These are phyloP conservation scores for Sphagnurus paluster DNA, from an alignment of 1,284 basidiomycete genomes.

Conservation along the genomic window DNA sequence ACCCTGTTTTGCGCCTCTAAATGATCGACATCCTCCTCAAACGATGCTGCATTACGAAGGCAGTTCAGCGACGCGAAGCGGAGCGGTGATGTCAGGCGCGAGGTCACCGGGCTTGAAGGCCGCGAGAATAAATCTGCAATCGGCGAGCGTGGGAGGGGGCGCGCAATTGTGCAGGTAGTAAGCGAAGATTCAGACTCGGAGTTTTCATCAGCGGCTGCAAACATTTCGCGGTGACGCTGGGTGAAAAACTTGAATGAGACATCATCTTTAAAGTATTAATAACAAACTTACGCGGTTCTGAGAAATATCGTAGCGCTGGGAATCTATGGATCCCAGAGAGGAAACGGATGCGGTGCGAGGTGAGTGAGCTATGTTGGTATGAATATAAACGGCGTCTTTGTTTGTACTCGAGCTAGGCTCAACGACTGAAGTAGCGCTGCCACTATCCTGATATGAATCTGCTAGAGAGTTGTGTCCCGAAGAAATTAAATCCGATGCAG, in stretches of 20 bases:
- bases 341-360: neutral
- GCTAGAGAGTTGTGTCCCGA: too few species aligned
- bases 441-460: too few species aligned
- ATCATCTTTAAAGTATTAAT: neutral
- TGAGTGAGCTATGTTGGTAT: too few species aligned
- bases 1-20: constrained; percentile 24
- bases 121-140: constrained; percentile 26
- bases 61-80: constrained; percentile 25
- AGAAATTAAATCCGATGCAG: too few species aligned
- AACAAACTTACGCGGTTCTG: constrained; percentile 7
- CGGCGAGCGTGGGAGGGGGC: constrained; percentile 21
- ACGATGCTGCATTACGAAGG: constrained; percentile 23
- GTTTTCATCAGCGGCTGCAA: neutral
- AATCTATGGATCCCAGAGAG: constrained; percentile 1
- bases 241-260: neutral
- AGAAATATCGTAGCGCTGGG: constrained; percentile 16
- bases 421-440: too few species aligned
- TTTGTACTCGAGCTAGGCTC: too few species aligned
- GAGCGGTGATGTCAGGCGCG: constrained; percentile 26
- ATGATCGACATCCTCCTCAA: constrained; percentile 30
- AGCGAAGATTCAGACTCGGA: neutral
- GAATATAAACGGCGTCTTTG: too few species aligned
- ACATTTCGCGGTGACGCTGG: neutral
- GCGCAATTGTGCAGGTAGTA: constrained; percentile 27
- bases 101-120: constrained; percentile 21